phyloP scores from a whole-genome alignment of 1,284 basidiomycete species.

The Melanopsichium pennsylvanicum region DNA sequence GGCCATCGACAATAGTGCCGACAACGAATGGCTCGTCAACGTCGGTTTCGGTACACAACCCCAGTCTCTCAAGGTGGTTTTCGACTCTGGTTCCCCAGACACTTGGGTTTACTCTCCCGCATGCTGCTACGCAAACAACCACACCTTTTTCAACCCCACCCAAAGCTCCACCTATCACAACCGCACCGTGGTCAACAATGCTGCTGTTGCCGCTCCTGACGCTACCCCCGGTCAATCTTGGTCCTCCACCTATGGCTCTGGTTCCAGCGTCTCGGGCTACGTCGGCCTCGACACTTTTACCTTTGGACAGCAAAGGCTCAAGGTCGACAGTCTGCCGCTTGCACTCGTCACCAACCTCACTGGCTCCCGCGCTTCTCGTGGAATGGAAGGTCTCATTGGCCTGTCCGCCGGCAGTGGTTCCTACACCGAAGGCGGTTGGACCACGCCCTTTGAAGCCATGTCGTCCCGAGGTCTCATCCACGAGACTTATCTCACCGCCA shows the following conservation, averaged over 20 bases:
- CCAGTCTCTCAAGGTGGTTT: slow-evolving; percentile 46
- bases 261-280: slow-evolving; percentile 38
- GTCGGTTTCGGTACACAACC: slow-evolving; percentile 43
- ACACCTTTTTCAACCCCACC: slow-evolving; percentile 46
- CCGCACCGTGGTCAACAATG: slow-evolving; percentile 40
- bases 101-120: slow-evolving; percentile 53
- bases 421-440: slow-evolving; percentile 46
- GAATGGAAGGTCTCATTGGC: slow-evolving; percentile 55
- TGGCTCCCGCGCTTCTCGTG: slow-evolving; percentile 41
- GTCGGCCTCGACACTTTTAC: slow-evolving; percentile 50
- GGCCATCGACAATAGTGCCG: slow-evolving; percentile 43
- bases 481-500: slow-evolving; percentile 49
- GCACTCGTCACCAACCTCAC: slow-evolving; percentile 43
- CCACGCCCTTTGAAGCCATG: slow-evolving; percentile 51
- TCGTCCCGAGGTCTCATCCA: slow-evolving; percentile 36
- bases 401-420: slow-evolving; percentile 34
- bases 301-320: slow-evolving; percentile 32
- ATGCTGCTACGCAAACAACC: slow-evolving; percentile 52
- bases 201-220: slow-evolving; percentile 6
- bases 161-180: slow-evolving; percentile 43
- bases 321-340: slow-evolving; percentile 28
- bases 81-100: slow-evolving; percentile 52
- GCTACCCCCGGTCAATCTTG: slow-evolving; percentile 43
- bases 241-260: slow-evolving; percentile 41
- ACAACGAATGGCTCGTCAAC: slow-evolving; percentile 57